Evolutionary conservation across 257 asterid species (phyloP).

Genomic region (Salvia miltiorrhiza): DNA sequence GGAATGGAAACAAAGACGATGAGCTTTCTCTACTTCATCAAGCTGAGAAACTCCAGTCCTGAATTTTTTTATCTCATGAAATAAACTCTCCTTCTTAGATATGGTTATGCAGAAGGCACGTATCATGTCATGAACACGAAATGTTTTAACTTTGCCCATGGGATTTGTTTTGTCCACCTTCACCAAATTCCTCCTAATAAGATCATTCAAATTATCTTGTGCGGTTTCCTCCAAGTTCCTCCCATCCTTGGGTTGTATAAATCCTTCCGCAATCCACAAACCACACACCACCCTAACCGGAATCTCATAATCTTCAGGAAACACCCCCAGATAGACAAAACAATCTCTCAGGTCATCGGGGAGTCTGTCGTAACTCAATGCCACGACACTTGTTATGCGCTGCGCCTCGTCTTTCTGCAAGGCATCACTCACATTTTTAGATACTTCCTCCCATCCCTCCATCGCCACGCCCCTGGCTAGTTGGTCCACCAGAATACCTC

Average conservation of each 20-base stretch:
- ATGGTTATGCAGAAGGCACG: slow-evolving; percentile 37
- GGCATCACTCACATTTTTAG: background rate
- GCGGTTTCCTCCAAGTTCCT: slow-evolving; percentile 37
- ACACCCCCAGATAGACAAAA: slow-evolving; percentile 47
- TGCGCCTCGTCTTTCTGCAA: background rate
- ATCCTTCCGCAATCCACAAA: slow-evolving; percentile 60
- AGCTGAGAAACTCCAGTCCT: background rate
- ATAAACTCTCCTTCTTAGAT: slow-evolving; percentile 30
- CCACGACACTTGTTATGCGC: slow-evolving; percentile 18
- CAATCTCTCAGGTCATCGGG: slow-evolving; percentile 38
- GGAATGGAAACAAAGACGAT: slow-evolving; percentile 50
- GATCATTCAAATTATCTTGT: slow-evolving; percentile 27
- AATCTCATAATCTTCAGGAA: slow-evolving; percentile 37
- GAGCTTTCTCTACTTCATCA: slow-evolving; percentile 16
- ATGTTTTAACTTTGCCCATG: slow-evolving; percentile 38
- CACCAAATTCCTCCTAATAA: slow-evolving; percentile 38
- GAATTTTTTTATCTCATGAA: slow-evolving; percentile 29
- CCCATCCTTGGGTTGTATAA: slow-evolving; percentile 14
- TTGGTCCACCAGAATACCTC: slow-evolving; percentile 21
- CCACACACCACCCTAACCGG: slow-evolving; percentile 27
- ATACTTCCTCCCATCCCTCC: slow-evolving; percentile 21
- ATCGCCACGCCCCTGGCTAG: background rate
- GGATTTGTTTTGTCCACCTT: slow-evolving; percentile 26
- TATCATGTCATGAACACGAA: slow-evolving; percentile 42
- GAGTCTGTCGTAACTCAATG: slow-evolving; percentile 42